Evolutionary conservation across 2,329 filamentous ascomycete species (phyloP).

Genomic region (Fusarium nelsonii): DNA sequence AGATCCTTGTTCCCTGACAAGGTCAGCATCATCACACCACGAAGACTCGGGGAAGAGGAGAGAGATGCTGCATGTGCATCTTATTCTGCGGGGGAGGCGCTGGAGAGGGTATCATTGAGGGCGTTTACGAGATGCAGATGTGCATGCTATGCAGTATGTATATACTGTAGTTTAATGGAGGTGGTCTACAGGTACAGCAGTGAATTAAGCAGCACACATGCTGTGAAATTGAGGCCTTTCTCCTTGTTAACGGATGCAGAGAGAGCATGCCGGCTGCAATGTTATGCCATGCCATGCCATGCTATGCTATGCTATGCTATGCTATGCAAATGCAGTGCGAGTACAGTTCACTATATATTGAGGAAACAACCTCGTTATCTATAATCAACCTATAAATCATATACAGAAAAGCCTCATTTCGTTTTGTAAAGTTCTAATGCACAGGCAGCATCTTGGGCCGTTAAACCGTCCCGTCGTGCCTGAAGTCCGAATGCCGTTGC

Average conservation of each 20-base stretch:
- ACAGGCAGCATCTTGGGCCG: background rate
- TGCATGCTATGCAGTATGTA: background rate
- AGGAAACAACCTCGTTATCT: constrained; percentile 11
- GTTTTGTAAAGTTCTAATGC: constrained; percentile 1
- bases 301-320: constrained; percentile 4
- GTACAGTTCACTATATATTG: constrained; percentile 18
- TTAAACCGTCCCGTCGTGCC: constrained; percentile 1
- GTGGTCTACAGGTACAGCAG: constrained; percentile 1
- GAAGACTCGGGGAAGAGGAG: constrained; percentile 18
- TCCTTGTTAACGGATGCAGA: constrained; percentile 19
- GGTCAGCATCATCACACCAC: constrained; percentile 41
- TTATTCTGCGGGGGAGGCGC: constrained; percentile 21
- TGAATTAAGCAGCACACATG: constrained; percentile 1
- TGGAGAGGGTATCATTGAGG: constrained; percentile 18
- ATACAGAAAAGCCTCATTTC: constrained; percentile 10
- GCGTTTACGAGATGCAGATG: constrained; percentile 26
- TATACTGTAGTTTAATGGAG: background rate
- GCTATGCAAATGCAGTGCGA: constrained; percentile 34
- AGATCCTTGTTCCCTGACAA: constrained; percentile 9
- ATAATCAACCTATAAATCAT: constrained; percentile 4
- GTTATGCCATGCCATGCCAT: constrained; percentile 6
- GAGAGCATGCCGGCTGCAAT: constrained; percentile 19
- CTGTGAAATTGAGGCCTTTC: constrained; percentile 25
- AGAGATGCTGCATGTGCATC: background rate
- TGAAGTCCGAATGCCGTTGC: constrained; percentile 8